Evolutionary conservation across 2,329 filamentous ascomycete genomes (phyloP).

Genomic region (Beauveria varroae): DNA sequence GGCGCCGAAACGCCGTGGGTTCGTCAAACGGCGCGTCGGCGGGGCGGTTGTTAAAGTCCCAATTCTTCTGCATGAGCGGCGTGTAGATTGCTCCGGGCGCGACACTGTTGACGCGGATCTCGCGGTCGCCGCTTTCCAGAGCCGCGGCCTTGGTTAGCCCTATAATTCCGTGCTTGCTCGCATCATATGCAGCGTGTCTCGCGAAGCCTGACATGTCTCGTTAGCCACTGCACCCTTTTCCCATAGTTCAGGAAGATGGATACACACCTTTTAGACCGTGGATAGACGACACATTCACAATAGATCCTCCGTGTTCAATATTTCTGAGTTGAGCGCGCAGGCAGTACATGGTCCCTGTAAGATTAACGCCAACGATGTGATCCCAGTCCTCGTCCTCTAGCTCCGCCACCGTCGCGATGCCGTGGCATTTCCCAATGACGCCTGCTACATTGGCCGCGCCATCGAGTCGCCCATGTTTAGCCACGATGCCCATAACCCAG

Average conservation of each 20-base stretch:
- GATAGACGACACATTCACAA: conserved; percentile 50
- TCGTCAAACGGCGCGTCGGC: conserved; percentile 34
- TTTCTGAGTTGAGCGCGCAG: conserved; percentile 35
- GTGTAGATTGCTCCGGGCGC: conserved; percentile 41
- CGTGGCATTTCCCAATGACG: conserved; percentile 37
- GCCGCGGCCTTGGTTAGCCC: conserved; percentile 26
- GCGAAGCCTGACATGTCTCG: conserved; percentile 20
- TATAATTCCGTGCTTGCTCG: conserved; percentile 28
- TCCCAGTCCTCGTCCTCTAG: conserved; percentile 39
- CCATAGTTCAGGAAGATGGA: too few relatives aligned
- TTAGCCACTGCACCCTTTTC: conserved; percentile 18
- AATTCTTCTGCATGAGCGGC: conserved; percentile 38
- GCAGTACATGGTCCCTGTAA: conserved; percentile 43
- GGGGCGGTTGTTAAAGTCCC: conserved; percentile 25
- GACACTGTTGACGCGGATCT: conserved; percentile 36
- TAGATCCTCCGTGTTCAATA: conserved; percentile 44
- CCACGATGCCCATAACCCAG: conserved; percentile 38
- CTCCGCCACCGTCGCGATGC: conserved; percentile 30
- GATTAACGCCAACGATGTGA: conserved; percentile 37
- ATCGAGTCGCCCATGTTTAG: conserved; percentile 41
- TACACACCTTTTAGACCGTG: conserved; percentile 31
- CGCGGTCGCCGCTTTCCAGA: conserved; percentile 29
- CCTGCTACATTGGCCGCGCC: conserved; percentile 48
- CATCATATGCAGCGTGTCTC: conserved; percentile 25
- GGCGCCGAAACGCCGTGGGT: conserved; percentile 32